Percentiles rank a stretch among this genome's conserved stretches.
Evolutionary conservation across 768 basidiomycete genomes (phyloP).

Genomic region (Termitomyces sp.): DNA sequence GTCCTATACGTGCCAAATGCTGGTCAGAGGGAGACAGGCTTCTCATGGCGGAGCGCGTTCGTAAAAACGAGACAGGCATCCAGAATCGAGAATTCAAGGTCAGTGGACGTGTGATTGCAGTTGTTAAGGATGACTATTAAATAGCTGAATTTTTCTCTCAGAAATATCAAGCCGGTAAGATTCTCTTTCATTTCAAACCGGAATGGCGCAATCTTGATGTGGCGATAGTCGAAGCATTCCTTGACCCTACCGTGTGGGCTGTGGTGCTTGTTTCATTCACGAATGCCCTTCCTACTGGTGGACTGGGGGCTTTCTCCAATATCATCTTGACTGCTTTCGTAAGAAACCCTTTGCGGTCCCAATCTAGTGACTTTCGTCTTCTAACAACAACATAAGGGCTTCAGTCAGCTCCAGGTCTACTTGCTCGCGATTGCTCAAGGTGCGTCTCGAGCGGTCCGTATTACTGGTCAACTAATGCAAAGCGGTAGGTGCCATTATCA

Average conservation of each 20-base stretch:
- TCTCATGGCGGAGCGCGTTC: conserved; percentile 43
- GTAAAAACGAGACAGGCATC: conserved; percentile 47
- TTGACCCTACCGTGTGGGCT: conserved; percentile 41
- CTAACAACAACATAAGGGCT: conserved; percentile 28
- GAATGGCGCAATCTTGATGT: neutral
- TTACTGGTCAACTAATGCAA: conserved; percentile 13
- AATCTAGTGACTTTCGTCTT: neutral
- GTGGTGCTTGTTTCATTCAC: conserved; percentile 42
- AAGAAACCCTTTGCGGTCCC: conserved; percentile 3
- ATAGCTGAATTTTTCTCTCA: neutral
- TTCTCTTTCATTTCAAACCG: neutral
- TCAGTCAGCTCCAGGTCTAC: conserved; percentile 42
- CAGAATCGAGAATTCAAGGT: conserved; percentile 48
- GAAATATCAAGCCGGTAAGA: conserved; percentile 28
- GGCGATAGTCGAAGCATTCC: conserved; percentile 33
- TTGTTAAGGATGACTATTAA: neutral
- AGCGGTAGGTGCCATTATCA: conserved; percentile 29
- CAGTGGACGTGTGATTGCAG: neutral
- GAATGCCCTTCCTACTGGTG: conserved; percentile 42
- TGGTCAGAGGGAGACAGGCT: conserved; percentile 41
- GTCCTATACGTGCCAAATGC: conserved; percentile 41
- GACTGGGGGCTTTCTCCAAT: conserved; percentile 47
- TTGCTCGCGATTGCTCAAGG: conserved; percentile 45
- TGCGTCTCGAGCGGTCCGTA: neutral
- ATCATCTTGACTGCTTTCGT: conserved; percentile 44